Percentiles rank a stretch among this genome's conserved stretches.
These are phyloP conservation scores for Phytophthora syringae DNA, from an alignment of 352 stramenopile species.

Conservation along the genomic window DNA sequence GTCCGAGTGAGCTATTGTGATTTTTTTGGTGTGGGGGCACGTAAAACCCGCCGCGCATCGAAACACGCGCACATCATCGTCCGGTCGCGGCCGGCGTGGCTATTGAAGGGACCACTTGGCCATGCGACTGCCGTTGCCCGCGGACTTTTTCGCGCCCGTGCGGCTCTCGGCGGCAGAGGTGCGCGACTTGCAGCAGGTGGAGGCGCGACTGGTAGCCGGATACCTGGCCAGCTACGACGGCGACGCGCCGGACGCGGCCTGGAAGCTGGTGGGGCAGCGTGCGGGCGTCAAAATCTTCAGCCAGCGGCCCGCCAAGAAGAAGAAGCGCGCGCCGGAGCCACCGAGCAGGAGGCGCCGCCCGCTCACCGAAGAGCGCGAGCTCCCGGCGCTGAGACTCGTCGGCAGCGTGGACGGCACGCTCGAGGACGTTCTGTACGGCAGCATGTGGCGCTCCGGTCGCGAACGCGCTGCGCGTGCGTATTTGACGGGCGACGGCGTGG, in stretches of 20 bases:
- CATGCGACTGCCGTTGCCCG: constrained; percentile 56
- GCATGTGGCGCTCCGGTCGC: constrained; percentile 42
- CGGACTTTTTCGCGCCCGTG: constrained; percentile 61
- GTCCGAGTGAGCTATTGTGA: constrained; percentile 6
- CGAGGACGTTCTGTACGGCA: constrained; percentile 54
- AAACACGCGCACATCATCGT: not conserved
- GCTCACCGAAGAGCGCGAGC: constrained; percentile 15
- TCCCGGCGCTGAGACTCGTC: constrained; percentile 45
- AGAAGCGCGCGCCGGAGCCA: constrained; percentile 8
- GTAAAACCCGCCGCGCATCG: too few species aligned
- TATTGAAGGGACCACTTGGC: constrained; percentile 2
- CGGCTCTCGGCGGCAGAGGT: constrained; percentile 45
- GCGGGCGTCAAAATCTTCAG: constrained; percentile 59
- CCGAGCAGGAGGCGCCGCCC: constrained; percentile 8
- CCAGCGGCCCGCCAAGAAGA: constrained; percentile 31
- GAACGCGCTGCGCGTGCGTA: constrained; percentile 41
- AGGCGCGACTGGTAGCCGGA: constrained; percentile 51
- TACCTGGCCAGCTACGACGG: constrained; percentile 67
- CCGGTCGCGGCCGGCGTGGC: not conserved
- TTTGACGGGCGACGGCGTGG: constrained; percentile 50
- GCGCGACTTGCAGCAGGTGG: constrained; percentile 51
- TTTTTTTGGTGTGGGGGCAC: too few species aligned
- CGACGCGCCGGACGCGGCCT: constrained; percentile 31
- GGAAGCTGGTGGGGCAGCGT: constrained; percentile 57
- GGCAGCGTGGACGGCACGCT: constrained; percentile 49